Percentiles rank a stretch among this genome's conserved stretches.
Evolutionary conservation across 2,329 filamentous ascomycete genomes (phyloP).

Genomic region (Microascus cirrosus): DNA sequence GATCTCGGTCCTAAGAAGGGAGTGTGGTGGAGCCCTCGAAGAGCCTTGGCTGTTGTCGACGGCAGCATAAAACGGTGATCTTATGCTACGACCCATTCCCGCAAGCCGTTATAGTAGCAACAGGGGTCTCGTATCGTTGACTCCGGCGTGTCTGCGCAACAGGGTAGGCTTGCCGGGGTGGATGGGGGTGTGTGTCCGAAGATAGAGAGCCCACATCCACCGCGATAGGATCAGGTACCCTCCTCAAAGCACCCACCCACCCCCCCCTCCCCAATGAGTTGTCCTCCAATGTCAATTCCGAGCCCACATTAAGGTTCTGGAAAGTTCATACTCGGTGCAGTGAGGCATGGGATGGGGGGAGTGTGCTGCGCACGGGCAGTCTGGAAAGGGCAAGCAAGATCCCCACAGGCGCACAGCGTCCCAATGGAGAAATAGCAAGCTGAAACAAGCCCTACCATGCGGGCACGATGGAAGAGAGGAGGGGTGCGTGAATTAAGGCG

Average conservation of each 20-base stretch:
- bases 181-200: neutral
- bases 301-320: neutral
- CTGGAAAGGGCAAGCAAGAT: neutral
- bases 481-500: slow-evolving; percentile 4
- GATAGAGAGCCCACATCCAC: neutral
- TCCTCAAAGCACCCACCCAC: neutral
- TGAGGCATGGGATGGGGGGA: neutral
- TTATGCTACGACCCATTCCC: slow-evolving; percentile 38
- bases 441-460: slow-evolving; percentile 34
- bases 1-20: slow-evolving; percentile 34
- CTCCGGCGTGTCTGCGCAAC: neutral
- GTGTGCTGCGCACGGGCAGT: neutral
- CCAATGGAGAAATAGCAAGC: slow-evolving; percentile 23
- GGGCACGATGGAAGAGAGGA: slow-evolving; percentile 1
- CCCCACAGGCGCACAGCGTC: slow-evolving; percentile 18
- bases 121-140: slow-evolving; percentile 10
- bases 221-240: neutral
- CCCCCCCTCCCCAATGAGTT: neutral
- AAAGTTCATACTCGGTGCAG: neutral
- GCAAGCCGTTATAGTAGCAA: slow-evolving; percentile 39
- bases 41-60: slow-evolving; percentile 34
- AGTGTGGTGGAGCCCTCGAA: slow-evolving; percentile 16
- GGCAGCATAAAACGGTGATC: slow-evolving; percentile 48
- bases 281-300: neutral
- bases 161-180: neutral